Percentiles rank a stretch among this genome's conserved stretches.
Evolutionary conservation across 192 early-diverging fungal genomes (phyloP).

Genomic region (Entophlyctis luteolus): DNA sequence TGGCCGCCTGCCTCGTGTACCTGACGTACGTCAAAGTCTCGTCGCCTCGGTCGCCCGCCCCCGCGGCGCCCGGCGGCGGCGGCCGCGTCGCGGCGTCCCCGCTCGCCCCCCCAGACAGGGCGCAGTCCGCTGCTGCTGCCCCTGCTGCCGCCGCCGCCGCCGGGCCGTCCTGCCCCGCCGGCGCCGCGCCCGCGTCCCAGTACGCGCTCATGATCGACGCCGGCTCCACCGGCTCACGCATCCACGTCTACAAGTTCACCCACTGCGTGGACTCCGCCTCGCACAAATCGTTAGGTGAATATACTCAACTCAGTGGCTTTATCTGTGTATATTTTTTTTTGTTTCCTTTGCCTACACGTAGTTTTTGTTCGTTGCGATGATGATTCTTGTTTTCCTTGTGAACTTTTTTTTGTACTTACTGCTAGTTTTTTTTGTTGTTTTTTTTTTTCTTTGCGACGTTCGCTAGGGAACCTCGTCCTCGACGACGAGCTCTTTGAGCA

Average conservation of each 20-base stretch:
- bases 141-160: not conserved
- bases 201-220: constrained; percentile 95
- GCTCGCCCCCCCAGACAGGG: not conserved
- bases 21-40: not conserved
- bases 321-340: too few relatives aligned
- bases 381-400: too few relatives aligned
- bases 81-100: not conserved
- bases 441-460: too few relatives aligned
- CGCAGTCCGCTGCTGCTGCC: not conserved
- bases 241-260: constrained; percentile 96
- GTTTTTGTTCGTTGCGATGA: too few relatives aligned
- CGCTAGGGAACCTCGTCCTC: constrained; percentile 33
- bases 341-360: too few relatives aligned
- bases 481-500: constrained; percentile 89
- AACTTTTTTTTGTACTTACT: too few relatives aligned
- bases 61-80: not conserved
- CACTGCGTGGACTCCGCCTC: constrained; percentile 65
- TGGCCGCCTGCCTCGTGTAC: not conserved
- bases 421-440: too few relatives aligned
- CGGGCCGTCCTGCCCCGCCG: not conserved
- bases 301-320: constrained; percentile 56
- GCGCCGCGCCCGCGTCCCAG: constrained; percentile 41
- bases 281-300: not conserved
- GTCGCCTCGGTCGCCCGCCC: not conserved
- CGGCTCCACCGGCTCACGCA: constrained; percentile 92